Percentiles rank a stretch among this genome's conserved stretches.
Evolutionary conservation across 1,284 basidiomycete genomes (phyloP).

Genomic region (Psilocybe mexicana): DNA sequence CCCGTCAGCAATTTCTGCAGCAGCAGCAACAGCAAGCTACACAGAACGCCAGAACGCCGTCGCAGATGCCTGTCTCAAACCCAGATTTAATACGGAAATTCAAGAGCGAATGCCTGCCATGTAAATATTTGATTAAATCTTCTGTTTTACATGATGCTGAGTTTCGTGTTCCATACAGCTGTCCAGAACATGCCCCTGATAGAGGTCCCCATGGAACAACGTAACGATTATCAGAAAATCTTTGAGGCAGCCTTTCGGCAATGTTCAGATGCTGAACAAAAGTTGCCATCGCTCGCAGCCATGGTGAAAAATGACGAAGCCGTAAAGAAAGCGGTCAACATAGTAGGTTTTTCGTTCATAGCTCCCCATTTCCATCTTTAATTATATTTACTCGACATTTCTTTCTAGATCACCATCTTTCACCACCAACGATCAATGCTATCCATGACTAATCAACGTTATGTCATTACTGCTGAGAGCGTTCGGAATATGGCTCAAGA

Average conservation of each 20-base stretch:
- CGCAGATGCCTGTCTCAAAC: slow-evolving; percentile 9
- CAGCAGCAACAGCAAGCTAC: slow-evolving; percentile 11
- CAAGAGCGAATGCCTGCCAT: slow-evolving; percentile 33
- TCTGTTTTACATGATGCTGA: slow-evolving; percentile 20
- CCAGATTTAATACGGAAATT: slow-evolving; percentile 33
- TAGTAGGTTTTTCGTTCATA: slow-evolving; percentile 45
- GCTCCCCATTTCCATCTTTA: slow-evolving; percentile 13
- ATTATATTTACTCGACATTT: not conserved
- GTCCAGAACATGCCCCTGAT: slow-evolving; percentile 30
- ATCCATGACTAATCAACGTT: slow-evolving; percentile 45
- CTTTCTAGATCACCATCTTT: slow-evolving; percentile 48
- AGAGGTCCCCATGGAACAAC: slow-evolving; percentile 52
- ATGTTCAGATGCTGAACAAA: slow-evolving; percentile 47
- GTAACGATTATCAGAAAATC: slow-evolving; percentile 47
- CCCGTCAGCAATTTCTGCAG: slow-evolving; percentile 13
- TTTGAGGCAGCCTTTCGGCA: slow-evolving; percentile 50
- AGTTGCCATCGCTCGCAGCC: slow-evolving; percentile 48
- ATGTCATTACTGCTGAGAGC: slow-evolving; percentile 44
- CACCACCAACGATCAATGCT: slow-evolving; percentile 52
- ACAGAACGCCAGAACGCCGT: not conserved
- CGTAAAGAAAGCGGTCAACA: slow-evolving; percentile 49
- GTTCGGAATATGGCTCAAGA: slow-evolving; percentile 51
- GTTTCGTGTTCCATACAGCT: slow-evolving; percentile 24
- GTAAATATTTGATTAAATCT: slow-evolving; percentile 27
- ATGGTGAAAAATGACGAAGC: slow-evolving; percentile 46